Base-by-base conservation (phyloP, 805 yeast species). In the Sugiyamaella floridensis region DNA sequence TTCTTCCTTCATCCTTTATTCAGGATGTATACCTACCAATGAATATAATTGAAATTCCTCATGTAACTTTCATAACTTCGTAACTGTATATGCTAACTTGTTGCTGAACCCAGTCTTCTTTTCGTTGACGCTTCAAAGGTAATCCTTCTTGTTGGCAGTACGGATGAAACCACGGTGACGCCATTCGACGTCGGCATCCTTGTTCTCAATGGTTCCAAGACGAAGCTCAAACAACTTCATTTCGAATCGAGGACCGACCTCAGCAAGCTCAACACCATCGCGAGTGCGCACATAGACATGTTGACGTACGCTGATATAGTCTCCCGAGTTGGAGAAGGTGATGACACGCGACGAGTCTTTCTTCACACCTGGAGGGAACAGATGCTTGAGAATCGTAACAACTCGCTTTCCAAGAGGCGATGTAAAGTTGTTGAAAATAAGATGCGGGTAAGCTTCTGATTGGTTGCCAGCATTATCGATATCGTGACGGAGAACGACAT, bases 141-240 rank as follows among this genome's bases (percentile, higher is more conserved):
- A 89, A 67, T 90, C 93, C 74, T 93, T 92, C 71, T 97, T 83
- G 69, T 85, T 89, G 16, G 96, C 98, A 26, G 99, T 93, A 67
- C 99, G 80, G 46, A 89, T 88, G 62, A 90, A 93, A 62, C 97
- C 82, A 69, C 96, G 80, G 62, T 87, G 74, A 73, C 87, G 86
- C 98, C 98, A 93, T 68, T 93, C 99, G n/a, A 88, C 81, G 64
- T 93, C 99, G 10, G 97, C 96, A 68, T 93, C 97, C 71, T 87
- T 87, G 67, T 92, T 89, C 61, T 93, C 99, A 57, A 92, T 70
- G 43, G 96, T 88, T 2, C 99, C 97, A 60, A 93, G 75, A 63
- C 83, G 79, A 58, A 93, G 72, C 68, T 92, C 97, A 67, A 82
- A 93, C 59, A 93, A 72, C 66, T 89, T 80, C 98, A 93, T 90